phyloP scores from a whole-genome alignment of 495 filamentous ascomycete genomes.

The Lichina pygmaea region DNA sequence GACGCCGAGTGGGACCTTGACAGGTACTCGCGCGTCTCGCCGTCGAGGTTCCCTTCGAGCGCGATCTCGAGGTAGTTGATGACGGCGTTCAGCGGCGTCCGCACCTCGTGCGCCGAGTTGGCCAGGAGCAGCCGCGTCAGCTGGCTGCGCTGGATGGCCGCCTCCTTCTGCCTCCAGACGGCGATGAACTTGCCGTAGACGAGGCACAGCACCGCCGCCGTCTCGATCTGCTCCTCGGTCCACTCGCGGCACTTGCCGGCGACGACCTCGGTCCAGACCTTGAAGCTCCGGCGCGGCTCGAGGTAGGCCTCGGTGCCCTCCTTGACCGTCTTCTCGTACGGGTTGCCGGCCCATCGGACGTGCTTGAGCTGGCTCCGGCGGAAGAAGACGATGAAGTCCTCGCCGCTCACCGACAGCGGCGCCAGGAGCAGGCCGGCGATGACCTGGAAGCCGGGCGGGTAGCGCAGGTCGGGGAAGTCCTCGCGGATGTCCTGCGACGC shows the following conservation, averaged over 20 bases:
- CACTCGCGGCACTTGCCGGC: slow-evolving; percentile 48
- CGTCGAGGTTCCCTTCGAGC: slow-evolving; percentile 55
- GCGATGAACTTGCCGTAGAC: slow-evolving; percentile 84
- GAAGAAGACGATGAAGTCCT: slow-evolving; percentile 84
- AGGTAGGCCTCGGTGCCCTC: slow-evolving; percentile 42
- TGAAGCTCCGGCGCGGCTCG: slow-evolving; percentile 55
- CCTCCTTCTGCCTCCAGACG: slow-evolving; percentile 85
- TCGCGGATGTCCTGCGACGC: slow-evolving; percentile 48
- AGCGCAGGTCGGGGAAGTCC: slow-evolving; percentile 67
- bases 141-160: slow-evolving; percentile 54
- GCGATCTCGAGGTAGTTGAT: slow-evolving; percentile 94
- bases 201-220: slow-evolving; percentile 64
- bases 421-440: slow-evolving; percentile 70
- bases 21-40: slow-evolving; percentile 69
- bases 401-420: slow-evolving; percentile 47
- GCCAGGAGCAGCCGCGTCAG: slow-evolving; percentile 59
- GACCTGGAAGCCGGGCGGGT: slow-evolving; percentile 49
- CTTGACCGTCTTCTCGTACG: slow-evolving; percentile 52
- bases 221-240: slow-evolving; percentile 57
- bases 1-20: slow-evolving; percentile 82
- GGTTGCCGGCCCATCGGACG: slow-evolving; percentile 85
- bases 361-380: slow-evolving; percentile 50
- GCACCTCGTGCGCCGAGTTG: slow-evolving; percentile 86
- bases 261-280: slow-evolving; percentile 50
- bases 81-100: slow-evolving; percentile 83